A percentile compares a stretch with the other conserved stretches of the same genome.
These are phyloP conservation scores for Tolypocladium sp. DNA, from an alignment of 2,329 filamentous ascomycete species.

Conservation along the genomic window DNA sequence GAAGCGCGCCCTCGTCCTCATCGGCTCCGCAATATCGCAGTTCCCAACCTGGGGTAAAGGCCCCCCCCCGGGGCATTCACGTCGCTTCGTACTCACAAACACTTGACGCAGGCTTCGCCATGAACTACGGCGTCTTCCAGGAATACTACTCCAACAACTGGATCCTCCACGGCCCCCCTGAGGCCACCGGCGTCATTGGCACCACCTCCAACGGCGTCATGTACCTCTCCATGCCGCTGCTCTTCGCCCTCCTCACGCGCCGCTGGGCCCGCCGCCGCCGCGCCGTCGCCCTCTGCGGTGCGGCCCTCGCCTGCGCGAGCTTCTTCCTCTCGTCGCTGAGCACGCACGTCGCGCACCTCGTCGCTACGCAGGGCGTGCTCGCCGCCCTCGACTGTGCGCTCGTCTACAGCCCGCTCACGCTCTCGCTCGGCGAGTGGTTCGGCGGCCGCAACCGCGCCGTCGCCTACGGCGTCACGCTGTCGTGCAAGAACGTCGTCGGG, in stretches of 20 bases:
- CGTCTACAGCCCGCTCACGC: background rate
- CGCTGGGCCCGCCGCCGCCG: background rate
- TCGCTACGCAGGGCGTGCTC: background rate
- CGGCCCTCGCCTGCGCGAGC: background rate
- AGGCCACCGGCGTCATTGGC: background rate
- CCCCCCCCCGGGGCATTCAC: background rate
- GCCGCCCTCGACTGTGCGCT: background rate
- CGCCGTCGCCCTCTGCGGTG: background rate
- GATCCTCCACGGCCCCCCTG: background rate
- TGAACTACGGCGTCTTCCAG: background rate
- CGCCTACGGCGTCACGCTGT: background rate
- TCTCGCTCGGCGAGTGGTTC: background rate
- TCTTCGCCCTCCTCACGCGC: background rate
- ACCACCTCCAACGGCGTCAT: background rate
- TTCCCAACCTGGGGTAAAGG: background rate
- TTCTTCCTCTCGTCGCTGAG: background rate
- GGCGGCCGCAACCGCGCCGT: background rate
- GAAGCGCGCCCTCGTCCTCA: background rate
- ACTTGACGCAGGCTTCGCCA: background rate
- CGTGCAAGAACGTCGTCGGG: background rate
- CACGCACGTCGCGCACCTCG: background rate
- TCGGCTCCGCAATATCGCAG: background rate
- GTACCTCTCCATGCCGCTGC: background rate
- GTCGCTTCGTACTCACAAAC: background rate
- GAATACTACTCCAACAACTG: background rate